A percentile compares a stretch with the other conserved stretches of the same genome.
phyloP scores from a whole-genome alignment of 352 stramenopile species.

The Pythium dissimile region DNA sequence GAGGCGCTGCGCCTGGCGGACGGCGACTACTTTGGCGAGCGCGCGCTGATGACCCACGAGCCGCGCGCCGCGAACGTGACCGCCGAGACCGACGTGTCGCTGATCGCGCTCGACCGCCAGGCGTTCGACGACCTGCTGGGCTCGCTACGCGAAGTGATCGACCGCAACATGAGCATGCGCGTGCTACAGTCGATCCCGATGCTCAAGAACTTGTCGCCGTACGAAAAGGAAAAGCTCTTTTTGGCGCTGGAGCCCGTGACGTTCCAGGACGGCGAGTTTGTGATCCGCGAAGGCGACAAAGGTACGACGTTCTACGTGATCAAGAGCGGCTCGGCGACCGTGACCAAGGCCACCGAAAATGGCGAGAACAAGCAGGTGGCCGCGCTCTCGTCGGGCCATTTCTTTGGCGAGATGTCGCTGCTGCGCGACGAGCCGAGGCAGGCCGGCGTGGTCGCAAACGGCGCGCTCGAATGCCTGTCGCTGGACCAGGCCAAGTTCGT shows the following conservation, averaged over 20 bases:
- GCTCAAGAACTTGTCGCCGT: constrained; percentile 57
- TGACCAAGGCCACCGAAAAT: constrained; percentile 41
- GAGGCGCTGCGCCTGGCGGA: constrained; percentile 90
- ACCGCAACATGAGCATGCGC: constrained; percentile 80
- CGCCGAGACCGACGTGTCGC: constrained; percentile 48
- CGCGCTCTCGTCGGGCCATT: constrained; percentile 51
- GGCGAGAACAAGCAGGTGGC: constrained; percentile 46
- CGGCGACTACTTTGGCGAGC: constrained; percentile 95
- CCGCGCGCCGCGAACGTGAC: constrained; percentile 86
- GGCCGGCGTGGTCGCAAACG: constrained; percentile 69
- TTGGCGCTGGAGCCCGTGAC: constrained; percentile 39
- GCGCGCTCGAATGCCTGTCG: constrained; percentile 82
- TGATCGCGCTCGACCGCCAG: constrained; percentile 83
- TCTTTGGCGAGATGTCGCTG: constrained; percentile 74
- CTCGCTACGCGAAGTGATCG: constrained; percentile 72
- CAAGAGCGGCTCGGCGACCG: constrained; percentile 59
- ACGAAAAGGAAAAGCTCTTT: constrained; percentile 67
- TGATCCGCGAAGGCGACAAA: constrained; percentile 66
- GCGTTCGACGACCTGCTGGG: constrained; percentile 84
- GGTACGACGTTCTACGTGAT: constrained; percentile 82
- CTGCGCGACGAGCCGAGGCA: constrained; percentile 53
- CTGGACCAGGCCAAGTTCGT: constrained; percentile 87
- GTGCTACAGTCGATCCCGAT: constrained; percentile 79
- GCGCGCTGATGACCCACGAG: constrained; percentile 92
- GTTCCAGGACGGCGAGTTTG: constrained; percentile 64